Evolutionary conservation across 768 basidiomycete species (phyloP), one percentile per base, ranked within the genome.

Genomic region (Lactarius pseudohatsudake): DNA sequence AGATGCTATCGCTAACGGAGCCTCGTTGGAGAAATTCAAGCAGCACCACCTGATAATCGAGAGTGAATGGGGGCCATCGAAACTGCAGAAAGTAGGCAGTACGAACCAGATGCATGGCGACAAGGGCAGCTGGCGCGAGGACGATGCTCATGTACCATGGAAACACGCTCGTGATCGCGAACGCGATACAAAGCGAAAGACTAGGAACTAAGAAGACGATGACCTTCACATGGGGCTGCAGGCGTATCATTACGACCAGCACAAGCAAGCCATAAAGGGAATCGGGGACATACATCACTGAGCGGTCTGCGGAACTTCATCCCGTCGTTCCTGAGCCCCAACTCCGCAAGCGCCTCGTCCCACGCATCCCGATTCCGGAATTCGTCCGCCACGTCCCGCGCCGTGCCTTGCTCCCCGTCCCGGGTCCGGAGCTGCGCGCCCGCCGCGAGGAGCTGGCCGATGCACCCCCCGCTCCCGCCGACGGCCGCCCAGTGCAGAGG

Each of bases 401-500:
- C 86, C 1, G 94, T 95, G 72, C 95, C 86, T 9, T 90, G 90
- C 59, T 88, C 86, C 11, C 81, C 83, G 71, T 96, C 94, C 72
- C 89, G 90, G 8, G 87, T 86, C 38, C 80, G 81, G n/a, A 96
- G 76, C 73, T 93, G 91, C 1, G 88, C 92, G 1, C 94, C 96
- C 41, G 89, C 90, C 72, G 94, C 91, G 22, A 96, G 75, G 18
- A 99, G 79, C 61, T 89, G 83, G 50, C 89, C 82, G 61, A 99
- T 95, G 72, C 91, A 91, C 45, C 86, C 81, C 65, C 87, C 81
- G 75, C 94, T 96, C 13, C 94, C 96, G 62, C 93, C 83, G 9
- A 97, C 94, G 38, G 94, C 95, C 2, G 94, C 95, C 96, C 96
- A 98, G 74, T 99, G 96, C 50, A 99, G 80, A 1, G 96, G 89